Base-by-base conservation (phyloP, 1,284 basidiomycete genomes). In the Austroboletus novae-zelandiae region DNA sequence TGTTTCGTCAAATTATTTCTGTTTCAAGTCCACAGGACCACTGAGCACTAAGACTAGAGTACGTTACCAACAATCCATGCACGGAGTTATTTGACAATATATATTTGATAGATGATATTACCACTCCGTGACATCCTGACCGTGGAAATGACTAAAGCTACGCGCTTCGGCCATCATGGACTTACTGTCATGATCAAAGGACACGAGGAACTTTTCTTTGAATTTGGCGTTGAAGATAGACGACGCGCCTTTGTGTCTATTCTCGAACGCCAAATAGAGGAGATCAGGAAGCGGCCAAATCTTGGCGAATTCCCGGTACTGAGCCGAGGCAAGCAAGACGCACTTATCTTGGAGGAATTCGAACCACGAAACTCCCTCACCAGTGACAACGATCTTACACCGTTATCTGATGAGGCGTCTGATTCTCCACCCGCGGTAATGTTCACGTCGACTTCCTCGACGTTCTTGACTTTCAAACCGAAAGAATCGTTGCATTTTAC, bases 131-230 rank as follows among this genome's bases (percentile, higher is more conserved):
- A 98, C 65, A 81, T 98, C 42, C 75, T 97, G 32, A 81, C 90
- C 10, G 79, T 85, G 9, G 90, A 97, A 67, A 87, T 83, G 62
- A 86, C 91, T 15, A 92, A 88, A 65, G 91, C 93, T 0, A 91
- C 92, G 62, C 83, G 90, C 13, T 92, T 94, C 63, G 91, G 89
- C 3, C 91, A 93, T 61, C 83, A 90, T 58, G 96, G 94, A 8
- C 79, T 98, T 18, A 84, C 92, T 29, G 76, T 98, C 51, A 88
- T 97, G 47, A 85, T 99, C 57, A 91, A 91, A 61, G 96, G 96
- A 0, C 91, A 98, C 65, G 96, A 98, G 72, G 96, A 99, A 65
- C 76, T 99, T 3, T 99, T 98, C 74, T 89, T 98, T 59, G 96
- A 98, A 70, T 96, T 99, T 64, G 74, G 79, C 39, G 86, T 86